Conservation (phyloP, 805 yeast species). For the Blastobotrys attinorum region DNA sequence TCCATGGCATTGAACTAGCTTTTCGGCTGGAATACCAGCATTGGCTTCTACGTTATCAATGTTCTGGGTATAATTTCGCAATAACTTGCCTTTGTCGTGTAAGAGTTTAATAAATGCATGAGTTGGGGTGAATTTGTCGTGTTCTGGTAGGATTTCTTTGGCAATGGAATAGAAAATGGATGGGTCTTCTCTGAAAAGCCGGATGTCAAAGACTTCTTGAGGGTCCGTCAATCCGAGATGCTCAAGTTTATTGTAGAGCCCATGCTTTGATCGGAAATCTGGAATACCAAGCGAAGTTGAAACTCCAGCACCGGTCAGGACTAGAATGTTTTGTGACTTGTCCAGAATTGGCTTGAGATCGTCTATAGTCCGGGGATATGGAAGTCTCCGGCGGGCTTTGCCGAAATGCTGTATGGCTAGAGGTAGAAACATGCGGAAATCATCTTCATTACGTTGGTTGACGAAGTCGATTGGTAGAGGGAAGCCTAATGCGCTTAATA, state of each 20-base stretch:
- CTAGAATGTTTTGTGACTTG: conserved; percentile 54
- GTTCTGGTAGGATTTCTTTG: conserved; percentile 70
- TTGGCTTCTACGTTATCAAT: conserved; percentile 80
- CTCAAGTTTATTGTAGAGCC: conserved; percentile 64
- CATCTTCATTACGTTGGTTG: conserved; percentile 19
- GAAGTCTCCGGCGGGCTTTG: conserved; percentile 18
- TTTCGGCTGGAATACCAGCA: conserved; percentile 62
- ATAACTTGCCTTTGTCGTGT: conserved; percentile 66
- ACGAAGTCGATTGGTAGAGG: conserved; percentile 28
- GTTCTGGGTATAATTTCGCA: conserved; percentile 85
- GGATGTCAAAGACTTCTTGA: conserved; percentile 78
- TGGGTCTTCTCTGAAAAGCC: conserved; percentile 68
- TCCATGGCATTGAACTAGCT: conserved; percentile 84
- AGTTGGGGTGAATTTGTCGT: conserved; percentile 51
- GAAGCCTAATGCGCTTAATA: conserved; percentile 57
- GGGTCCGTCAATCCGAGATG: conserved; percentile 74
- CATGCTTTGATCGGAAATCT: conserved; percentile 84
- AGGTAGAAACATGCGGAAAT: conserved; percentile 2
- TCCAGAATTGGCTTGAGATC: conserved; percentile 47
- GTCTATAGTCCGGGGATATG: conserved; percentile 39
- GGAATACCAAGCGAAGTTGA: conserved; percentile 88
- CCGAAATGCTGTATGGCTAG: conserved; percentile 22
- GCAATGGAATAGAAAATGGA: conserved; percentile 80
- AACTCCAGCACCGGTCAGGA: conserved; percentile 89
- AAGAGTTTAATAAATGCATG: conserved; percentile 71